Evolutionary conservation across 1,284 basidiomycete species (phyloP).

Genomic region (Papiliotrema nemorosa): DNA sequence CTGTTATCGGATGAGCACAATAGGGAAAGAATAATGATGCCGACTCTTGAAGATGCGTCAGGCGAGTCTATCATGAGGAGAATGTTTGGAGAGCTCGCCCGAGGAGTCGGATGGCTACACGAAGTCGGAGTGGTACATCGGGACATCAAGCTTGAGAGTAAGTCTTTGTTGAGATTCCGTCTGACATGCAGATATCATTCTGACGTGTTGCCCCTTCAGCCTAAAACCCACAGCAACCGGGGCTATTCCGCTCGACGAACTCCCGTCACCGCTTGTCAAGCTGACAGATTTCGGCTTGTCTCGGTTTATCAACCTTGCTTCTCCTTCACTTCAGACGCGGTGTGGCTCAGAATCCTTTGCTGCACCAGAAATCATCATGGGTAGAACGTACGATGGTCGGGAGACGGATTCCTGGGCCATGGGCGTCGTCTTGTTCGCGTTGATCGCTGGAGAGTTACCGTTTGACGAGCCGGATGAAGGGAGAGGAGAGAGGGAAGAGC

Average conservation of each 20-base stretch:
- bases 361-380: conserved; percentile 82
- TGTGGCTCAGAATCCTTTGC: conserved; percentile 91
- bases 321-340: conserved; percentile 72
- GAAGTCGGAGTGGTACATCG: conserved; percentile 80
- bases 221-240: conserved; percentile 35
- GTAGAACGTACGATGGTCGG: conserved; percentile 72
- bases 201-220: conserved; percentile 53
- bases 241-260: conserved; percentile 45
- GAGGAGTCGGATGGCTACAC: conserved; percentile 87
- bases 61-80: conserved; percentile 58
- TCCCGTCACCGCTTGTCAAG: conserved; percentile 67
- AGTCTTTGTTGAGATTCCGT: conserved; percentile 41
- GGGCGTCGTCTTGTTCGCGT: conserved; percentile 75
- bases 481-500: conserved; percentile 45
- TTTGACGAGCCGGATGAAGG: conserved; percentile 41
- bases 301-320: conserved; percentile 69
- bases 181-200: conserved; percentile 56
- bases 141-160: conserved; percentile 92
- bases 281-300: conserved; percentile 88
- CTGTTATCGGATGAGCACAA: conserved; percentile 65
- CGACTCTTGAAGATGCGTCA: conserved; percentile 6
- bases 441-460: conserved; percentile 59
- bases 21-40: conserved; percentile 49
- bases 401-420: conserved; percentile 87
- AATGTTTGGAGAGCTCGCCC: conserved; percentile 74